Base-by-base conservation (phyloP, 169 alveolate genomes). In the Theileria parva region DNA sequence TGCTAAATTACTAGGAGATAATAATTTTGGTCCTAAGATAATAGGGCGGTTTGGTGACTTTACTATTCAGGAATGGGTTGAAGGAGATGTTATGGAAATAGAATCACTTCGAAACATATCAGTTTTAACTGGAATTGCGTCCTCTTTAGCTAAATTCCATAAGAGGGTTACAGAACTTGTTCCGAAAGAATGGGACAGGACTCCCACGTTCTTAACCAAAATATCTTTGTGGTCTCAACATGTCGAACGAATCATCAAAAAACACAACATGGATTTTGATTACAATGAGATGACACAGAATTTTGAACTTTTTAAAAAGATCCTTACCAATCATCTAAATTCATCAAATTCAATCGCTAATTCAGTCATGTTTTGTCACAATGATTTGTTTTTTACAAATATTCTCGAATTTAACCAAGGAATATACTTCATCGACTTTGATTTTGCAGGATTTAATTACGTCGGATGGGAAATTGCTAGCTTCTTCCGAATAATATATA, bases 51-150 rank as follows among this genome's bases (percentile, higher is more conserved):
- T 86, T 88, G 73, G 72, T 70, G 95, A 88, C 23, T 93, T 91
- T 0, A 84, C 93, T 34, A 92, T 92, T 53, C 93, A 92, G 64
- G 93, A 92, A 80, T 92, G 93, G 88, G 51, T 92, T 44, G 90
- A 92, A 59, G 95, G 95, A 13, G 87, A 85, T 34, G 88, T 91
- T 17, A 32, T 92, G 55, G 60, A 84, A 39, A 66, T 44, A n/a
- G 88, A 57, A 27, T 91, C 87, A 77, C 70, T 92, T 50, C 84
- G 88, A 44, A 83, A 90, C 19, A 64, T 87, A 74, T 74, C 86
- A 19, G 77, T 91, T 34, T 80, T 89, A 59, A 73, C 81, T 37
- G 85, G 90, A 13, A 70, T 92, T 32, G 95, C 95, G 8, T 81
- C 74, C 53, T 53, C 81, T 1, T 15, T 66, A 30, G 84, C 68